Conservation (phyloP, 2,329 filamentous ascomycete species). For the Hypoxylon sp. region DNA sequence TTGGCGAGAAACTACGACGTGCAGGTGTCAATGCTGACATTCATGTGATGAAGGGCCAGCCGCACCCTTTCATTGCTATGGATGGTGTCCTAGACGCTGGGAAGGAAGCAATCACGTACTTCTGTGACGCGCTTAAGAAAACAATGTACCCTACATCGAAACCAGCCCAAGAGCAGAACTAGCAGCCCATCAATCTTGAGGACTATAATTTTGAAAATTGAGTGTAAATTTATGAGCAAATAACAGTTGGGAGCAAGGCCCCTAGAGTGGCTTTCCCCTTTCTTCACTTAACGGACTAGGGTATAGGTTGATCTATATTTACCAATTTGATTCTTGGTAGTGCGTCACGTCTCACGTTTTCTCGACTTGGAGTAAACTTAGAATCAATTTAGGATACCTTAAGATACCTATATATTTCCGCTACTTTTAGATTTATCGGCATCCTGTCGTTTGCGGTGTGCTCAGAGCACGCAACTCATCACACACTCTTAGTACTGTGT, state of each 20-base stretch:
- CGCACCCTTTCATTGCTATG: conserved; percentile 72
- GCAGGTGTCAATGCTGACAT: conserved; percentile 65
- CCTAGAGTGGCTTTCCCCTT: neutral
- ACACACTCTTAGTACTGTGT: neutral
- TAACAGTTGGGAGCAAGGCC: neutral
- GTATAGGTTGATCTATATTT: neutral
- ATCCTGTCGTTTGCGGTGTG: neutral
- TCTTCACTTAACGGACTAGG: neutral
- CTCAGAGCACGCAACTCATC: neutral
- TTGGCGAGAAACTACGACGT: conserved; percentile 62
- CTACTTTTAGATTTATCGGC: neutral
- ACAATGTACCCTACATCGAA: conserved; percentile 38
- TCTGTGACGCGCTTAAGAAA: conserved; percentile 53
- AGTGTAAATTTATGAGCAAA: neutral
- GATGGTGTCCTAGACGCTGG: conserved; percentile 68
- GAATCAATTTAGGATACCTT: too few relatives aligned
- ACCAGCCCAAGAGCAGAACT: neutral
- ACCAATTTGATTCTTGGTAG: too few relatives aligned
- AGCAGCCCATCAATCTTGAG: conserved; percentile 1
- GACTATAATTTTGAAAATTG: neutral
- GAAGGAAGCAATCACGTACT: conserved; percentile 63
- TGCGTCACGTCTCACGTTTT: too few relatives aligned
- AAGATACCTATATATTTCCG: too few relatives aligned
- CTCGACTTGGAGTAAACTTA: too few relatives aligned
- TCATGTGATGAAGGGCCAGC: conserved; percentile 67